Percentiles rank a stretch among this genome's conserved stretches.
These are phyloP conservation scores for Phytophthora pluvialis DNA, from an alignment of 352 stramenopile genomes.

Conservation along the genomic window DNA sequence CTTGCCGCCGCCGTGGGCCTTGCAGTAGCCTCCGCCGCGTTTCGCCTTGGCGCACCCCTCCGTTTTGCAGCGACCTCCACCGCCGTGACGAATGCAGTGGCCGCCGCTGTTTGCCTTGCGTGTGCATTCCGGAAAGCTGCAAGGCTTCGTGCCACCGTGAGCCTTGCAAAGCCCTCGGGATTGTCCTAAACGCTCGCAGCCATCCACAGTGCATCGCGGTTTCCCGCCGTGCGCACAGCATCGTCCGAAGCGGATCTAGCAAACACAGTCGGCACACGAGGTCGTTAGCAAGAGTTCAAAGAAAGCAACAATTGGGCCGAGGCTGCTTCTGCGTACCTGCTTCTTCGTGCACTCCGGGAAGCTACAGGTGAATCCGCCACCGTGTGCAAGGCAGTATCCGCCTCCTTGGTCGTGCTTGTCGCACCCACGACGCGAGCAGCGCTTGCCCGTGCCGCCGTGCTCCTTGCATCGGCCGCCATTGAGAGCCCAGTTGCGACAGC, in stretches of 20 bases:
- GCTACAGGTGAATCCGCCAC: slow-evolving; percentile 72
- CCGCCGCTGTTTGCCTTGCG: slow-evolving; percentile 81
- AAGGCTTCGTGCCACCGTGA: slow-evolving; percentile 78
- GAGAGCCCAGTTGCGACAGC: slow-evolving; percentile 69
- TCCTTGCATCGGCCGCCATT: slow-evolving; percentile 78
- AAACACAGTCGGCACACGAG: not conserved
- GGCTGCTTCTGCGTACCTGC: slow-evolving; percentile 45
- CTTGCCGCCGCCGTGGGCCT: slow-evolving; percentile 80
- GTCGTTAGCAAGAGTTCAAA: no score
- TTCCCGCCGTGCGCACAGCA: slow-evolving; percentile 85
- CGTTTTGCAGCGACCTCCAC: slow-evolving; percentile 69
- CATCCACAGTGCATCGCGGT: slow-evolving; percentile 63
- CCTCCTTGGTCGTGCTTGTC: slow-evolving; percentile 85
- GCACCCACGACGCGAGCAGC: slow-evolving; percentile 67
- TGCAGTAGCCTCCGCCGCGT: slow-evolving; percentile 79
- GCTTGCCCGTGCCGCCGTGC: slow-evolving; percentile 72
- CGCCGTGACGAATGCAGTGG: slow-evolving; percentile 83
- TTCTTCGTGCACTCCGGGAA: slow-evolving; percentile 82
- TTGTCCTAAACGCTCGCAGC: slow-evolving; percentile 73
- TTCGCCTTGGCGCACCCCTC: slow-evolving; percentile 79
- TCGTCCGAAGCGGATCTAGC: slow-evolving; percentile 66
- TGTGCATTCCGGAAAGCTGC: slow-evolving; percentile 60
- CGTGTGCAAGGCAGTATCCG: slow-evolving; percentile 76
- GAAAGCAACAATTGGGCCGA: not conserved
- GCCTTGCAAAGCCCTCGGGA: slow-evolving; percentile 77